phyloP scores from a whole-genome alignment of 2,329 filamentous ascomycete species.

The Didymella pomorum region DNA sequence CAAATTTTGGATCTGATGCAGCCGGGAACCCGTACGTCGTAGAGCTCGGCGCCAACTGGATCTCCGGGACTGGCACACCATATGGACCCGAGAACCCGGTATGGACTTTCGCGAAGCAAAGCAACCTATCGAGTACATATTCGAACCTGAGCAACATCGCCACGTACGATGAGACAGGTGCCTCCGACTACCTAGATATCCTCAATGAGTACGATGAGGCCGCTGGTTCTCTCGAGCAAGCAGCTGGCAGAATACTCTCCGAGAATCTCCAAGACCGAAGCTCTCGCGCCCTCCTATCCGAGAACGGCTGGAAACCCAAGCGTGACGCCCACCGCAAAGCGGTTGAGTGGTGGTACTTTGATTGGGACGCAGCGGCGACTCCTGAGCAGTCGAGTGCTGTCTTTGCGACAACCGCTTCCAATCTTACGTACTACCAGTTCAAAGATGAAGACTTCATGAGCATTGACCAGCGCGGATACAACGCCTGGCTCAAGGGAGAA shows the following conservation, averaged over 20 bases:
- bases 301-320: slow-evolving; percentile 70
- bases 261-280: slow-evolving; percentile 69
- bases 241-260: slow-evolving; percentile 65
- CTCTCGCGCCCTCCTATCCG: slow-evolving; percentile 60
- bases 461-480: slow-evolving; percentile 68
- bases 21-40: slow-evolving; percentile 60
- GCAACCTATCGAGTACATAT: slow-evolving; percentile 62
- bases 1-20: slow-evolving; percentile 61
- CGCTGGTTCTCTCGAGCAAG: slow-evolving; percentile 57
- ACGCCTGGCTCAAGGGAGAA: slow-evolving; percentile 64
- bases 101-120: slow-evolving; percentile 68
- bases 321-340: slow-evolving; percentile 65
- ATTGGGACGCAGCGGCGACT: slow-evolving; percentile 67
- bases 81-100: slow-evolving; percentile 64
- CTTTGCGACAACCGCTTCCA: slow-evolving; percentile 65
- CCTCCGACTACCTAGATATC: slow-evolving; percentile 59
- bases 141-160: slow-evolving; percentile 67
- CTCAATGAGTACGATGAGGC: slow-evolving; percentile 61
- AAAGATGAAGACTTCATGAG: slow-evolving; percentile 69
- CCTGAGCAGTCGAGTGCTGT: slow-evolving; percentile 66
- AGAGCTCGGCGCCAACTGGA: slow-evolving; percentile 75
- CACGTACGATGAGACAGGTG: slow-evolving; percentile 68
- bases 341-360: slow-evolving; percentile 67
- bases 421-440: slow-evolving; percentile 69
- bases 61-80: slow-evolving; percentile 55